These are phyloP conservation scores for Corymbia maculata DNA, from an alignment of 345 rosid genomes.

Conservation along the genomic window DNA sequence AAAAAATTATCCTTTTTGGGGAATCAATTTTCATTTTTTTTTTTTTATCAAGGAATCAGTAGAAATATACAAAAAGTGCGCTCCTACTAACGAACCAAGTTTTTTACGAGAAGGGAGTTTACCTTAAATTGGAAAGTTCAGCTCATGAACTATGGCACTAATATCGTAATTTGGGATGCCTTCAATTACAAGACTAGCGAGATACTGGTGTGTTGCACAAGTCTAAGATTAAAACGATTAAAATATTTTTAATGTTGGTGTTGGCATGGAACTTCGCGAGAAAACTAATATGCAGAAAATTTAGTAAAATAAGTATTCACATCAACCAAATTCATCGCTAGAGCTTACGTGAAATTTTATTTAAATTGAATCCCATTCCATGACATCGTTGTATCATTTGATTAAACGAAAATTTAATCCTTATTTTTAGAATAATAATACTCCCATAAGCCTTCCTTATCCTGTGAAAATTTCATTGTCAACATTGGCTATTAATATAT, in stretches of 20 bases:
- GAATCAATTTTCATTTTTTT: not conserved
- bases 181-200: not conserved
- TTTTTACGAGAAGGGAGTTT: not conserved
- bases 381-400: not conserved
- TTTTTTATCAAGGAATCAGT: not conserved
- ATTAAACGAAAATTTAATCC: not conserved
- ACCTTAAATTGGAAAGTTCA: not conserved
- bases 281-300: not conserved
- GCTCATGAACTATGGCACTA: not conserved
- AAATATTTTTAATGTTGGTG: not conserved
- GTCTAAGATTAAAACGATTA: not conserved
- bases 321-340: not conserved
- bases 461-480: not conserved
- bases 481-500: not conserved
- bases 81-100: not conserved
- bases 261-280: not conserved
- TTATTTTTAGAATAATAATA: not conserved
- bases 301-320: not conserved
- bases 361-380: not conserved
- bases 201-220: not conserved
- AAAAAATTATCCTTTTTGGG: not conserved
- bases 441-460: not conserved
- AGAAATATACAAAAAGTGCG: not conserved
- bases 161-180: not conserved
- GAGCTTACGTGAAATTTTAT: not conserved